Conservation (phyloP, 768 basidiomycete species). For the Russula virescens region DNA sequence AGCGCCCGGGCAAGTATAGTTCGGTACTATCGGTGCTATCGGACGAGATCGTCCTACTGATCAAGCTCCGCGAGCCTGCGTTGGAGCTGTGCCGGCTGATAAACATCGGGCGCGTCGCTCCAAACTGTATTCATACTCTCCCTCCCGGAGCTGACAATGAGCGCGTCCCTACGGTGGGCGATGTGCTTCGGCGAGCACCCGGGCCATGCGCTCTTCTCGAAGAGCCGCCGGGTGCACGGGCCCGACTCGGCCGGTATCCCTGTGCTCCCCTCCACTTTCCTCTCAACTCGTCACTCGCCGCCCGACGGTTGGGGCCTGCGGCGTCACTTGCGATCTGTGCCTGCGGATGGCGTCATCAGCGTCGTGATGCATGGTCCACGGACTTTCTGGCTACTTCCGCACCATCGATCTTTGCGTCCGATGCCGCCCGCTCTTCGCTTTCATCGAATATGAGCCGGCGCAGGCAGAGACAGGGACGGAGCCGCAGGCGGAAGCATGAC, state of each 20-base stretch:
- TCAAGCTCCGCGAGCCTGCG: constrained; percentile 8
- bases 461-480: too few relatives aligned
- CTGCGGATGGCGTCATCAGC: constrained; percentile 13
- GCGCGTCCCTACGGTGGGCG: constrained; percentile 9
- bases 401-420: constrained; percentile 12
- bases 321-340: constrained; percentile 7
- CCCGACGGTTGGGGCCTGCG: neutral
- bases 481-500: too few relatives aligned
- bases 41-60: constrained; percentile 4
- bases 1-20: constrained; percentile 1
- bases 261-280: too few relatives aligned
- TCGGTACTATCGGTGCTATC: constrained; percentile 12
- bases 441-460: neutral
- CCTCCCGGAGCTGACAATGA: neutral
- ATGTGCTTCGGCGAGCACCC: constrained; percentile 17
- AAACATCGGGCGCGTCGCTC: constrained; percentile 4
- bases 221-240: too few relatives aligned
- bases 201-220: constrained; percentile 11
- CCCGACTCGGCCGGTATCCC: neutral
- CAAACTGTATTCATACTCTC: constrained; percentile 8
- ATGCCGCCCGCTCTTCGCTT: constrained; percentile 7
- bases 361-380: constrained; percentile 14
- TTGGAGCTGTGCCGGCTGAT: constrained; percentile 11
- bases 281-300: neutral
- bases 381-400: neutral